These are phyloP conservation scores for Hanseniaspora gamundiae DNA, from an alignment of 1,139 yeast species.

Conservation along the genomic window DNA sequence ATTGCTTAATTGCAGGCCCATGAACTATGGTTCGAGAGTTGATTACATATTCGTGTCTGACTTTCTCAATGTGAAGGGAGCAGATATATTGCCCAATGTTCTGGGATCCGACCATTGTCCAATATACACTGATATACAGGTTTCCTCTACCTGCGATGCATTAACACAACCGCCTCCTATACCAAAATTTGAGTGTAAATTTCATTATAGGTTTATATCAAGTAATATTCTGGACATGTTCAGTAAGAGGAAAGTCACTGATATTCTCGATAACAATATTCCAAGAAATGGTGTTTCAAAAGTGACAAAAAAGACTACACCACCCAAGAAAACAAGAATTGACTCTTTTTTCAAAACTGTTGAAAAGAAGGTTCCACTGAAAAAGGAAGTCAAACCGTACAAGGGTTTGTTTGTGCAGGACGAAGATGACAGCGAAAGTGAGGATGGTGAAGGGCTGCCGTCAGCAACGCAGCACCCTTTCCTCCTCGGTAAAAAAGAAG, in stretches of 20 bases:
- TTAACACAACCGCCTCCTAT: slow-evolving; percentile 7
- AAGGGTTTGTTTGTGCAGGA: not conserved
- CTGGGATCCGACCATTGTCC: slow-evolving; percentile 96
- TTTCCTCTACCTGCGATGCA: not conserved
- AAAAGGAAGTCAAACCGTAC: not conserved
- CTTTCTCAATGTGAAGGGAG: slow-evolving; percentile 26
- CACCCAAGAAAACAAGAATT: slow-evolving; percentile 9
- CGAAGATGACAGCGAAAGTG: not conserved
- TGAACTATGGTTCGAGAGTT: slow-evolving; percentile 79
- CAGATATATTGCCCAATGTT: slow-evolving; percentile 58
- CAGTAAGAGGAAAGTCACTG: slow-evolving; percentile 12
- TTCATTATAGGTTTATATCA: slow-evolving; percentile 37
- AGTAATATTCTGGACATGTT: slow-evolving; percentile 47
- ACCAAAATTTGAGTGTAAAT: slow-evolving; percentile 46
- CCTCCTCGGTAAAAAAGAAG: too few relatives aligned
- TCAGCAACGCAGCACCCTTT: not conserved
- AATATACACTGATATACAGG: slow-evolving; percentile 45
- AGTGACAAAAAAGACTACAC: slow-evolving; percentile 3
- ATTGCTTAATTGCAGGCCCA: slow-evolving; percentile 59
- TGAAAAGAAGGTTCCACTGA: not conserved
- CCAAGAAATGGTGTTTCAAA: not conserved
- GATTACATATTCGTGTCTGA: slow-evolving; percentile 55
- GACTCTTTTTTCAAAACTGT: slow-evolving; percentile 10
- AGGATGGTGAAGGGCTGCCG: not conserved
- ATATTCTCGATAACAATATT: not conserved